A percentile compares a stretch with the other conserved stretches of the same genome.
Evolutionary conservation across 1,284 basidiomycete species (phyloP).

Genomic region (Ceratobasidium sp.): DNA sequence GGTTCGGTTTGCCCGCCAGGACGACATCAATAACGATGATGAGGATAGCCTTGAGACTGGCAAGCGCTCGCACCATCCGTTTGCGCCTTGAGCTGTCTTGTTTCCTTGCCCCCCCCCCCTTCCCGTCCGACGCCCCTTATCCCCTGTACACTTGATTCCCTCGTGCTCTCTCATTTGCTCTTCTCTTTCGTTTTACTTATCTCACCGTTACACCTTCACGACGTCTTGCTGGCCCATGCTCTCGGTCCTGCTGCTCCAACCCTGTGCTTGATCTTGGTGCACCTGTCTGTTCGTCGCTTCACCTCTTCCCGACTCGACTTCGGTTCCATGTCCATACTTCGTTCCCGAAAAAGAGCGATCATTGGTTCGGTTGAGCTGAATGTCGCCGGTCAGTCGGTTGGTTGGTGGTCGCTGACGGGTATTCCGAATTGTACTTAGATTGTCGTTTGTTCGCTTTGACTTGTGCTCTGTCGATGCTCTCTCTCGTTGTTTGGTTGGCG

Average conservation of each 20-base stretch:
- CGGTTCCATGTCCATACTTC: neutral
- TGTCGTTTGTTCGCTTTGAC: neutral
- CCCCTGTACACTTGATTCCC: neutral
- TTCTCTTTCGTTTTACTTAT: slow-evolving; percentile 22
- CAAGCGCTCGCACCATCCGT: slow-evolving; percentile 41
- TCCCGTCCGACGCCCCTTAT: neutral
- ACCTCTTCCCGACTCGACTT: neutral
- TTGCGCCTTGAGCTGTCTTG: slow-evolving; percentile 26
- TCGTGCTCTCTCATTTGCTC: neutral
- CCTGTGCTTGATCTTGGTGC: neutral
- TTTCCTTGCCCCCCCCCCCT: neutral
- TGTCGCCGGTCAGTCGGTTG: neutral
- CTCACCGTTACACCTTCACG: neutral
- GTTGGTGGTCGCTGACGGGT: slow-evolving; percentile 9
- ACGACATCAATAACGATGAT: slow-evolving; percentile 29
- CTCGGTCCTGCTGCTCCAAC: slow-evolving; percentile 10
- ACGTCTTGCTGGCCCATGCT: neutral
- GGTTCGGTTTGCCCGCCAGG: slow-evolving; percentile 39
- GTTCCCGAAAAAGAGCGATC: slow-evolving; percentile 8
- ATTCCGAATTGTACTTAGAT: slow-evolving; percentile 13
- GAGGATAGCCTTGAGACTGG: slow-evolving; percentile 35
- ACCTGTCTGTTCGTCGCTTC: neutral
- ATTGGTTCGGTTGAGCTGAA: neutral
- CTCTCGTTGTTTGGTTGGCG: slow-evolving; percentile 29
- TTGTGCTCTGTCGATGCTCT: slow-evolving; percentile 30